Percentiles rank a stretch among this genome's conserved stretches.
These are phyloP conservation scores for maize (Zea mays) DNA, from an alignment of 176 grass and related monocot species.

Conservation along the genomic window Zm-B73-REFERENCE-NAM-5.0 NC_050105.1:132494501-132495000, in stretches of 20 bases:
- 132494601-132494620: conserved; percentile 96
- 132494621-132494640: conserved; percentile 72
- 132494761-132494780: conserved; percentile 29
- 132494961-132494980: neutral
- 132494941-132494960: neutral
- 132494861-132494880: neutral
- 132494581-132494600: conserved; percentile 99
- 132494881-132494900: conserved; percentile 5
- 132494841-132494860: neutral
- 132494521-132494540: conserved; percentile 86
- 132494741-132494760: conserved; percentile 41
- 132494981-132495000: neutral
- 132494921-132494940: neutral
- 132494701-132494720: conserved; percentile 51
- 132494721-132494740: conserved; percentile 63
- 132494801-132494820: neutral
- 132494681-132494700: conserved; percentile 21
- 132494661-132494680: conserved; percentile 24
- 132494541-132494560: conserved; percentile 93
- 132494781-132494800: conserved; percentile 13
- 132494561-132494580: conserved; percentile 87
- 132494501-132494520: conserved; percentile 96
- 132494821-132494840: neutral
- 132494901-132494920: conserved; percentile 1
- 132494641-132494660: conserved; percentile 25